phyloP scores from a whole-genome alignment of 2,329 filamentous ascomycete species.

The Coniochaeta ligniaria region DNA sequence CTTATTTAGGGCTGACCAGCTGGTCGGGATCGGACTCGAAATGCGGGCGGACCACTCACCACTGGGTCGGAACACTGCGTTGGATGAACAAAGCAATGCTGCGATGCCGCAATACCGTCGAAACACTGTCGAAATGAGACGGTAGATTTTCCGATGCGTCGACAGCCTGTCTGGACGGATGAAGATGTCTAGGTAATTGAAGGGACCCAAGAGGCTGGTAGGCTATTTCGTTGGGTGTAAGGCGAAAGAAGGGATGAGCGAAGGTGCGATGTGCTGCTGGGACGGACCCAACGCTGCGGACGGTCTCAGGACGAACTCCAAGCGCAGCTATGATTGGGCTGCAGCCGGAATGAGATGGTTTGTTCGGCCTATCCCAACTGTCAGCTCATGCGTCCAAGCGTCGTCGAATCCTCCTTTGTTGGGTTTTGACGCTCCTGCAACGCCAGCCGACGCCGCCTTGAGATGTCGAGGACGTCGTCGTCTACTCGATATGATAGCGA shows the following conservation, averaged over 20 bases:
- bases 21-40: neutral
- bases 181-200: neutral
- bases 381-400: neutral
- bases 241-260: constrained; percentile 1
- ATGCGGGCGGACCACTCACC: neutral
- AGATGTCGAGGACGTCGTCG: neutral
- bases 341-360: neutral
- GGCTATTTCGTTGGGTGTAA: neutral
- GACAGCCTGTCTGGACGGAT: neutral
- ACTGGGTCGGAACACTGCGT: neutral
- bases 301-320: neutral
- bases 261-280: neutral
- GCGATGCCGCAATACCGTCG: no score
- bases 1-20: neutral
- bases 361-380: neutral
- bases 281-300: constrained; percentile 1
- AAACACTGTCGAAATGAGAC: neutral
- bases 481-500: neutral
- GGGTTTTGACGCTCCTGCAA: neutral
- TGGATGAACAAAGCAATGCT: neutral
- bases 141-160: neutral
- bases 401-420: neutral
- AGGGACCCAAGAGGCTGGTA: neutral
- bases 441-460: neutral
- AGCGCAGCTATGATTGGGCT: neutral